phyloP scores from a whole-genome alignment of 768 basidiomycete genomes.

The Brasilioporus rufonigricans region DNA sequence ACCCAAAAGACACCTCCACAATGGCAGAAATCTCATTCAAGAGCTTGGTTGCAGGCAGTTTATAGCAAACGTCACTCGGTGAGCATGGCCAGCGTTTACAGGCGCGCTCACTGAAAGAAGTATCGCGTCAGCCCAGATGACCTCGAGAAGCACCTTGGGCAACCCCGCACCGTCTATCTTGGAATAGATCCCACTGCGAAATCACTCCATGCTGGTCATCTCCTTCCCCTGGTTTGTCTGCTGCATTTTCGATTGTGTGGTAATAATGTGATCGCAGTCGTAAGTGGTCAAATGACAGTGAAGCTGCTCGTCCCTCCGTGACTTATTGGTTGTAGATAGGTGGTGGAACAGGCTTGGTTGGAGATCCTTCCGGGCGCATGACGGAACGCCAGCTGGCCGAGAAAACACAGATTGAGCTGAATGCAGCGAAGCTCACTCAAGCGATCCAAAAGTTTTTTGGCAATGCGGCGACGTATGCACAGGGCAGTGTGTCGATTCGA shows the following conservation, averaged over 20 bases:
- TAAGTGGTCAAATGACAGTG: constrained; percentile 38
- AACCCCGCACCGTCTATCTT: constrained; percentile 63
- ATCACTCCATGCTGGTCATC: constrained; percentile 91
- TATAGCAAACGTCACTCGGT: constrained; percentile 38
- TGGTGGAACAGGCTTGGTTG: constrained; percentile 93
- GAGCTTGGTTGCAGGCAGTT: constrained; percentile 34
- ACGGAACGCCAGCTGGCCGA: constrained; percentile 76
- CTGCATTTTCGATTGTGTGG: constrained; percentile 89
- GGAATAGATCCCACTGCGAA: constrained; percentile 92
- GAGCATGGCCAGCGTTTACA: constrained; percentile 4
- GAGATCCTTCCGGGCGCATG: constrained; percentile 90
- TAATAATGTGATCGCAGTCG: constrained; percentile 79
- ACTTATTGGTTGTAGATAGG: constrained; percentile 65
- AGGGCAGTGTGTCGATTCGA: constrained; percentile 26
- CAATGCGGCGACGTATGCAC: constrained; percentile 61
- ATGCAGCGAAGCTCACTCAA: constrained; percentile 59
- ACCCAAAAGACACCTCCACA: constrained; percentile 16
- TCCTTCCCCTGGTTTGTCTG: constrained; percentile 82
- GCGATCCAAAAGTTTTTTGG: constrained; percentile 74
- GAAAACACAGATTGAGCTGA: constrained; percentile 54
- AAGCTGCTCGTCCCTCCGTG: neutral
- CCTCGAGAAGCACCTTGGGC: constrained; percentile 37
- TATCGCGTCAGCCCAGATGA: constrained; percentile 38
- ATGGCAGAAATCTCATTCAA: constrained; percentile 27
- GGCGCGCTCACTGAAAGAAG: neutral